Base-by-base conservation (phyloP, 1,284 basidiomycete species). In the Irpex sp. region DNA sequence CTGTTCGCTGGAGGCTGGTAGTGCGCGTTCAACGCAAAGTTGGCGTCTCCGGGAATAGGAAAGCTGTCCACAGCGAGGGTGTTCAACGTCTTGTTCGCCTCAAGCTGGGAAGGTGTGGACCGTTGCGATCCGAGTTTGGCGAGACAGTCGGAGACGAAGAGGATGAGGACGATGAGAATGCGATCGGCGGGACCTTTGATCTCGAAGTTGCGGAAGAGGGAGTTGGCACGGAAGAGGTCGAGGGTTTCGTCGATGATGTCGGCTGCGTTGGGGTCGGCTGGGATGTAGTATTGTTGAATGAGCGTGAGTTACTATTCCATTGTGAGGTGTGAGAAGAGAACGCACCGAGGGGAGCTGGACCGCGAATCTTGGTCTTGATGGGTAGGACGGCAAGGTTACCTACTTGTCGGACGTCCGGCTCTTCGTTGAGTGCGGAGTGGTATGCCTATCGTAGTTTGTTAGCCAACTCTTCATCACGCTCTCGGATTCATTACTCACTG, bases 141-240 rank as follows among this genome's bases (percentile, higher is more conserved):
- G 59, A 99, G 87, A 74, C 97, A 99, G 80, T 99, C 97, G 54
- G 95, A 98, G 73, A 98, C 91, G 80, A 93, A 99, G 73, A 99
- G 92, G 76, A 98, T 98, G 70, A 99, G 88, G 76, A 99, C 90
- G 81, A 99, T 99, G 72, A 99, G 85, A 43, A 94, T 87, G 61
- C 97, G 89, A 81, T 99, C 97, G 56, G 96, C 97, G 59, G 94
- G 91, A 31, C 97, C 94, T 78, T 98, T 98, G 87, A 99, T 99
- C 82, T 99, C 97, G 74, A 99, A 99, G 82, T 99, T 99, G 73
- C 97, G 92, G 80, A 99, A 99, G 66, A 99, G 90, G 55, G 95
- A 97, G 80, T 99, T 99, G 73, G 97, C 96, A 58, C 97, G 92
- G 81, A 99, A 99, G 63, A 99, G 88, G 79, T 98, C 94, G 60